Base-by-base conservation (phyloP, 164 flowering plant genomes). In the Kingdonia uniflora region DNA sequence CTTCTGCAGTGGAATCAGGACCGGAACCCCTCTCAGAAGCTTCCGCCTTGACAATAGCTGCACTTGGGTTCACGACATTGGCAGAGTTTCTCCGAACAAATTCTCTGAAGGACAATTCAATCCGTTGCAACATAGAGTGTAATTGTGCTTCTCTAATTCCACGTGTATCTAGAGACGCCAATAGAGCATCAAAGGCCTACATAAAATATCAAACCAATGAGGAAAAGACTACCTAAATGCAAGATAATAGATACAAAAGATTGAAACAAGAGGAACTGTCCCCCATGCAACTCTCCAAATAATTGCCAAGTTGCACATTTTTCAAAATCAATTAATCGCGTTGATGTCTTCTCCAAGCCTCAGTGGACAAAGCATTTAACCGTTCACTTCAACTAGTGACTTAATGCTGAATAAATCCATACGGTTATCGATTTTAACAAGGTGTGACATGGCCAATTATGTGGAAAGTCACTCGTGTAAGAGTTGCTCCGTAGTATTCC, bases 91-190 rank as follows among this genome's bases (percentile, higher is more conserved):
- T 75, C 59, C 65, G 72, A 11, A 65, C 65, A 59, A 74, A 54
- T 61, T 76, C 85, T 64, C 74, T 90, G 52, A 90, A 87, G 49
- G 78, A 56, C 4, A 46, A 25, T 72, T 87, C 91, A 59, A 87
- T 65, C 61, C 59, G 82, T 55, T 64, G 85, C 79, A 90, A 63
- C 85, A 87, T 72, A 6, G 79, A 68, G 56, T 77, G 82, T 61
- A 90, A 65, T 70, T 87, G 88, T 49, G 84, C 74, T 63, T 90
- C 97, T 59, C 95, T 71, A 19, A 71, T 53, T 25, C 97, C 97
- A 62, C 95, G 95, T 17, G 71, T 68, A 61, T 90, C 97, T 65
- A 90, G 56, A 55, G 85, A 75, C 40, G 80, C 59, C 65, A 90
- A 44, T 38, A 90, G 76, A 55, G 82, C 65, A 75, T 87, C 87